Evolutionary conservation across 164 flowering plant species (phyloP), one percentile per base, ranked within the genome.

Genomic region (Amborella trichopoda): DNA sequence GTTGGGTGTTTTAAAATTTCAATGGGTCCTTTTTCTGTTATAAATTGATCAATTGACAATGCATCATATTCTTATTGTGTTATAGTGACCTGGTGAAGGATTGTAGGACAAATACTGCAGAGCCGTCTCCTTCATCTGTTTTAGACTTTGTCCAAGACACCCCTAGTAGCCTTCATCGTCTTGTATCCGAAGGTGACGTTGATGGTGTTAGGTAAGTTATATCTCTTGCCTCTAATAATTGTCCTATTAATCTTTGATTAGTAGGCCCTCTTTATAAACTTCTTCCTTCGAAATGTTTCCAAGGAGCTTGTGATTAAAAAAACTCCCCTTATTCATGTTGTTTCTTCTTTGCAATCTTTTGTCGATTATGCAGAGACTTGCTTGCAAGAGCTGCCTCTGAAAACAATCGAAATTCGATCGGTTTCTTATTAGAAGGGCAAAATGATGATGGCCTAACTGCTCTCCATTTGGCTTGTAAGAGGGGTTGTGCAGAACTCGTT

Each of bases 401-500:
- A 59, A 63, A 63, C 26, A 48, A 50, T 46, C 54, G 51, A 34
- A 57, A 26, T 57, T 71, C 75, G 6, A 38, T 88, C 25, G 48
- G 61, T 50, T 68, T 76, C 44, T 65, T 93, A 22, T 63, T 93
- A 54, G 91, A 82, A 59, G 86, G 90, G 46, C 96, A 82, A 23
- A 88, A 84, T 72, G 65, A 78, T 58, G 99, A 87, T 65, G 99
- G 99, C 23, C 96, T 82, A 69, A 81, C 95, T 57, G 94, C 95
- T 48, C 80, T 93, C 42, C 99, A 93, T 65, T 64, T 93, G 68
- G 99, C 99, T 44, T 93, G 99, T 60, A 71, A 94, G 68, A 74
- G 96, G 41, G 96, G 99, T 21, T 74, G 80, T 60, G 70, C 66
- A 41, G 84, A 82, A 42, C 78, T 87, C 50, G 95, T 93, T 44